Evolutionary conservation across 2,329 filamentous ascomycete genomes (phyloP).

Genomic region (Colletotrichum graminicola): DNA sequence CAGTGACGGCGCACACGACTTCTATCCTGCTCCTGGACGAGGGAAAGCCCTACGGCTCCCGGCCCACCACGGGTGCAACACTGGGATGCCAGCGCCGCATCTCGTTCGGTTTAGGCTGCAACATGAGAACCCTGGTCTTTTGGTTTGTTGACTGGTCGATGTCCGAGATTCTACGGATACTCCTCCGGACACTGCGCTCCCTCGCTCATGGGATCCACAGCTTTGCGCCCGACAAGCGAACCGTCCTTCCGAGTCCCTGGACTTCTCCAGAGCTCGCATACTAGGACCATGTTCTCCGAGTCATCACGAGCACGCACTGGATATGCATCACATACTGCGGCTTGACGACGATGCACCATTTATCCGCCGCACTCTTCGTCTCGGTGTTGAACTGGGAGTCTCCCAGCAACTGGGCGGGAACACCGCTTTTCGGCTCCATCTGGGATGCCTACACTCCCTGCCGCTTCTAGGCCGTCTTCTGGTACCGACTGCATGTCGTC

Average conservation of each 20-base stretch:
- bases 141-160: not conserved
- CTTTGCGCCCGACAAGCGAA: not conserved
- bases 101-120: not conserved
- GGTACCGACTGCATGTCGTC: constrained; percentile 12
- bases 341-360: not conserved
- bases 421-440: constrained; percentile 18
- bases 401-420: constrained; percentile 3
- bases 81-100: not conserved
- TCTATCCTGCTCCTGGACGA: not conserved
- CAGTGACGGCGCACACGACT: constrained; percentile 1
- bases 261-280: not conserved
- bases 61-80: not conserved
- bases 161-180: not conserved
- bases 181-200: not conserved
- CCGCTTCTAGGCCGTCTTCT: constrained; percentile 22
- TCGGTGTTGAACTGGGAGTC: constrained; percentile 8
- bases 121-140: not conserved
- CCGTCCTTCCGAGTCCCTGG: constrained; percentile 1
- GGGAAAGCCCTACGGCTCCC: not conserved
- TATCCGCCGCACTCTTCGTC: constrained; percentile 13
- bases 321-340: not conserved
- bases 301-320: not conserved
- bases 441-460: constrained; percentile 12
- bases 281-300: not conserved
- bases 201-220: not conserved